Conservation (phyloP, 2,329 filamentous ascomycete genomes). For the Penicillium sp. region DNA sequence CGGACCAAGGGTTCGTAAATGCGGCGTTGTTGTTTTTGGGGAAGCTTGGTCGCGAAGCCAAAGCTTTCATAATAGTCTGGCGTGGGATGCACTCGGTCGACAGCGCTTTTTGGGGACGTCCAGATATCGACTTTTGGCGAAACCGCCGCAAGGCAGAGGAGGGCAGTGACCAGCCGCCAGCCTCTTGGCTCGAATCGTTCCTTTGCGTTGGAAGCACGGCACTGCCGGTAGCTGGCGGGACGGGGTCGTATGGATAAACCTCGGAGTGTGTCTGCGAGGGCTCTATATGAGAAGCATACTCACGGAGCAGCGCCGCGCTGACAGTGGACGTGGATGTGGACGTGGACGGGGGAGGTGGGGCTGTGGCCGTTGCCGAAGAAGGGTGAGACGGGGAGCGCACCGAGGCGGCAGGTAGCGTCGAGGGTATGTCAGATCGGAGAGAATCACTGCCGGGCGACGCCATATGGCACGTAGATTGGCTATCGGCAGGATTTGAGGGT, state of each 20-base stretch:
- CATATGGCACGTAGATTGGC: constrained; percentile 13
- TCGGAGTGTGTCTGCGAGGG: constrained; percentile 38
- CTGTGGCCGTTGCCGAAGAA: constrained; percentile 20
- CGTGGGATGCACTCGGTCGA: constrained; percentile 66
- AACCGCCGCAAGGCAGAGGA: constrained; percentile 34
- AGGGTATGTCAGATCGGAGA: constrained; percentile 15
- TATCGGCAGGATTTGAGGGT: constrained; percentile 15
- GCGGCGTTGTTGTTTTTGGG: constrained; percentile 52
- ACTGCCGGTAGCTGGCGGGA: constrained; percentile 17
- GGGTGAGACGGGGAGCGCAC: constrained; percentile 18
- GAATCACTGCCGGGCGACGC: constrained; percentile 18
- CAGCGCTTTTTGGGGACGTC: constrained; percentile 46
- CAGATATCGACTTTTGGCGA: constrained; percentile 32
- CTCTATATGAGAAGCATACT: constrained; percentile 43
- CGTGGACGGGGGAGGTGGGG: constrained; percentile 15
- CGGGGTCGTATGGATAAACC: constrained; percentile 24
- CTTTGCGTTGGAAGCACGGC: constrained; percentile 19
- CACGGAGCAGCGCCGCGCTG: constrained; percentile 41
- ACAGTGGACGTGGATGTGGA: constrained; percentile 24
- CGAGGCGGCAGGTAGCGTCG: constrained; percentile 15
- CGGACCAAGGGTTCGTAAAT: constrained; percentile 56
- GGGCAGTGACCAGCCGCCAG: constrained; percentile 23
- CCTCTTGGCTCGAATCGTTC: constrained; percentile 23
- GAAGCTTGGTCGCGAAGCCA: constrained; percentile 59
- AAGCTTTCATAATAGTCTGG: constrained; percentile 77